These are phyloP conservation scores for Colletotrichum lupini DNA, from an alignment of 2,329 filamentous ascomycete species.

Conservation along the genomic window DNA sequence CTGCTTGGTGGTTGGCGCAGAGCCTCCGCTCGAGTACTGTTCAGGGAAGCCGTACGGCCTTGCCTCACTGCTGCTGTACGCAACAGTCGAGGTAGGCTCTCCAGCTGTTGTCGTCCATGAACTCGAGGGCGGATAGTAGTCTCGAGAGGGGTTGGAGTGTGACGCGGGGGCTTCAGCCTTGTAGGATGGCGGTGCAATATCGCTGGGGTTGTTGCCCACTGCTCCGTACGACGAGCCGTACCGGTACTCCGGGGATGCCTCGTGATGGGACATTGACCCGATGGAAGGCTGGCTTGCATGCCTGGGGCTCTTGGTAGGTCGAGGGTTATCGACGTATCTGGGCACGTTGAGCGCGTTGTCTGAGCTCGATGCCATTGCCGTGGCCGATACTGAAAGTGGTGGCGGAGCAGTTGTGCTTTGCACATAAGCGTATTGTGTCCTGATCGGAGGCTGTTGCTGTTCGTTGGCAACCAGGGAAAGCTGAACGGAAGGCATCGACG, in stretches of 20 bases:
- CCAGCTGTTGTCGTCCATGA: conserved; percentile 64
- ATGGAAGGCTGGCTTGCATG: conserved; percentile 65
- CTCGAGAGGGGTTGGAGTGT: conserved; percentile 49
- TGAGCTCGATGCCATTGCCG: conserved; percentile 44
- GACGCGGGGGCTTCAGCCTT: conserved; percentile 44
- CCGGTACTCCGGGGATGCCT: conserved; percentile 65
- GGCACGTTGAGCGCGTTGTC: conserved; percentile 64
- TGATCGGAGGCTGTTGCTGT: conserved; percentile 58
- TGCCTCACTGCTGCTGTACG: conserved; percentile 58
- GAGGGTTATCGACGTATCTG: conserved; percentile 67
- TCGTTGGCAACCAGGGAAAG: conserved; percentile 62
- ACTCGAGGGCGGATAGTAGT: conserved; percentile 64
- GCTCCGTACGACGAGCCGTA: conserved; percentile 60
- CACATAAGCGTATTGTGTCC: conserved; percentile 67
- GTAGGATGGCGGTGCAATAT: conserved; percentile 46
- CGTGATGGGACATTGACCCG: conserved; percentile 60
- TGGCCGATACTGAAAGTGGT: conserved; percentile 58
- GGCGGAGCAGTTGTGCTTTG: conserved; percentile 61
- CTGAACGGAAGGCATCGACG: conserved; percentile 65
- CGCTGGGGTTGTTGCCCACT: conserved; percentile 46
- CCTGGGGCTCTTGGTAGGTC: conserved; percentile 67
- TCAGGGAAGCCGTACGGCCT: conserved; percentile 63
- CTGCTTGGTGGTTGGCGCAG: conserved; percentile 46
- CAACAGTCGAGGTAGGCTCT: conserved; percentile 55
- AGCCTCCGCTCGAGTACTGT: conserved; percentile 56